A percentile compares a stretch with the other conserved stretches of the same genome.
Conservation (phyloP, 768 basidiomycete species). For the Pleurotus djamor region DNA sequence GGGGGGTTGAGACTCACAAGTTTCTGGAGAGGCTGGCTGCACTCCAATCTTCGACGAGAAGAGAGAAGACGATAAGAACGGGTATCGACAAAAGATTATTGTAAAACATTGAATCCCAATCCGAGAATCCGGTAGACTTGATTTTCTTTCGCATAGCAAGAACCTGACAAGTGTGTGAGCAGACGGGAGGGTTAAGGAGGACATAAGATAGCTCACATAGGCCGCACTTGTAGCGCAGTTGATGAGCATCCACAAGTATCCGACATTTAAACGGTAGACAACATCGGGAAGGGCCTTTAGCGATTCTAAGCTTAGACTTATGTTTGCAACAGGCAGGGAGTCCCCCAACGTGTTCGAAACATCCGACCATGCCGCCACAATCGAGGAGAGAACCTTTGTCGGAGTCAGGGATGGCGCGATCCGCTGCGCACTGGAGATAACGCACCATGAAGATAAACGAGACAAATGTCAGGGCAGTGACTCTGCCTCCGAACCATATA, state of each 20-base stretch:
- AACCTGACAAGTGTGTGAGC: constrained; percentile 48
- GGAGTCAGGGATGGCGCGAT: background rate
- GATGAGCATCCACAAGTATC: constrained; percentile 95
- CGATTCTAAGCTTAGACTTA: constrained; percentile 28
- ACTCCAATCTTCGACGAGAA: constrained; percentile 90
- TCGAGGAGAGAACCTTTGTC: constrained; percentile 79
- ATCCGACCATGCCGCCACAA: constrained; percentile 98
- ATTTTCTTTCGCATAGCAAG: constrained; percentile 96
- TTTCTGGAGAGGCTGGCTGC: constrained; percentile 72
- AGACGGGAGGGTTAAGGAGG: constrained; percentile 7
- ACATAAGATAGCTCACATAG: constrained; percentile 58
- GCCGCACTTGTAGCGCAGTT: constrained; percentile 91
- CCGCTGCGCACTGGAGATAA: constrained; percentile 1
- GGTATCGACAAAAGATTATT: constrained; percentile 97
- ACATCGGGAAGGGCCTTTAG: constrained; percentile 41
- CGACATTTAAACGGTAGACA: constrained; percentile 60
- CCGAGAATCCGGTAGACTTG: constrained; percentile 91
- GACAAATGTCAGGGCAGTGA: constrained; percentile 84
- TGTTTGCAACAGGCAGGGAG: constrained; percentile 30
- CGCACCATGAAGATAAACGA: constrained; percentile 92
- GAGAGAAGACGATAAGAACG: constrained; percentile 76
- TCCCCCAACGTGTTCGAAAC: constrained; percentile 46
- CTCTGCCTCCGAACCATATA: constrained; percentile 90
- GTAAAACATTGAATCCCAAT: constrained; percentile 99
- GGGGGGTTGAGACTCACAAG: constrained; percentile 64